Percentiles rank a stretch among this genome's conserved stretches.
Conservation (phyloP, 2,329 filamentous ascomycete species). For the Graphiopsis chlorocephala region DNA sequence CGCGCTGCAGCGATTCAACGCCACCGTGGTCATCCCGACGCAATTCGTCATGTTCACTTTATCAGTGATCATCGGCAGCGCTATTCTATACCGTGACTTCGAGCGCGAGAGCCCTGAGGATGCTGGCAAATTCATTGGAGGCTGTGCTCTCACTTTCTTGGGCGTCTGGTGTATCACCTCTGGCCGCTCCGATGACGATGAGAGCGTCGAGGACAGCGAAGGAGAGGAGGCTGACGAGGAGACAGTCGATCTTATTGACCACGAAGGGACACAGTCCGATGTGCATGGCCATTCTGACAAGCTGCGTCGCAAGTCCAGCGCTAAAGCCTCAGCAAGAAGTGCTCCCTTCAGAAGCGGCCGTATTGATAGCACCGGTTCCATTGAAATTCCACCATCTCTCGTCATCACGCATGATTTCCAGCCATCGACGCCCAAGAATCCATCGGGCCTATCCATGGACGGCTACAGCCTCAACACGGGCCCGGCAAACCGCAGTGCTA, state of each 20-base stretch:
- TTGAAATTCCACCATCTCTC: slow-evolving; percentile 20
- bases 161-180: slow-evolving; percentile 98
- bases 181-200: slow-evolving; percentile 65
- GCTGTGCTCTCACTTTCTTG: slow-evolving; percentile 87
- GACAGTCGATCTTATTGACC: slow-evolving; percentile 41
- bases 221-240: slow-evolving; percentile 36
- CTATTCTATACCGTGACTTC: slow-evolving; percentile 91
- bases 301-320: neutral
- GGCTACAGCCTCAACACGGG: slow-evolving; percentile 4
- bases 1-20: slow-evolving; percentile 87
- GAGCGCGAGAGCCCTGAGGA: slow-evolving; percentile 73
- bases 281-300: slow-evolving; percentile 21
- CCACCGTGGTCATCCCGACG: slow-evolving; percentile 94
- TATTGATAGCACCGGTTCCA: neutral
- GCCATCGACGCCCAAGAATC: slow-evolving; percentile 24
- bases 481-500: slow-evolving; percentile 30
- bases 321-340: neutral
- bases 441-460: slow-evolving; percentile 9
- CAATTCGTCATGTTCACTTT: slow-evolving; percentile 97
- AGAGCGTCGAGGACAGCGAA: slow-evolving; percentile 42
- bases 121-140: slow-evolving; percentile 80
- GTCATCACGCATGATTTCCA: slow-evolving; percentile 24
- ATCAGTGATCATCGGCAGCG: slow-evolving; percentile 91
- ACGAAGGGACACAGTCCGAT: slow-evolving; percentile 33
- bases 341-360: neutral